Conservation (phyloP, 2,329 filamentous ascomycete species). For the Monosporascus sp. region DNA sequence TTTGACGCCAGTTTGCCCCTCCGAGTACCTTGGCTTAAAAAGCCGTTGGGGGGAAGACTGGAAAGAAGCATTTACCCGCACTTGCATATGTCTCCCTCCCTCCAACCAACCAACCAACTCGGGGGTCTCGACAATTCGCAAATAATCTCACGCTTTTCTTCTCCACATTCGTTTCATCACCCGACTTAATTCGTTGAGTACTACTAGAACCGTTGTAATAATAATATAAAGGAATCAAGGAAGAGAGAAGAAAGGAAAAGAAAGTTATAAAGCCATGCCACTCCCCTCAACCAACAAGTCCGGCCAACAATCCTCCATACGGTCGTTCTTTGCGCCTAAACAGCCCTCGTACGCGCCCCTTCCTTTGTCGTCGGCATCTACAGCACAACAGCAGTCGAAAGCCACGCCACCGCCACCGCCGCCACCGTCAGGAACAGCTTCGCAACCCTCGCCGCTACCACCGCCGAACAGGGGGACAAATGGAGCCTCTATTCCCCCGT, state of each 20-base stretch:
- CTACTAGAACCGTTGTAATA: no score
- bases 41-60: no score
- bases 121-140: no score
- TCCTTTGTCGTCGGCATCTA: slow-evolving; percentile 32
- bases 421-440: slow-evolving; percentile 1
- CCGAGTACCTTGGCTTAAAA: no score
- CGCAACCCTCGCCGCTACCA: slow-evolving; percentile 12
- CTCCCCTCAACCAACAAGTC: slow-evolving; percentile 30
- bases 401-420: slow-evolving; percentile 10
- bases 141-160: no score
- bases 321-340: slow-evolving; percentile 55
- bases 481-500: slow-evolving; percentile 17
- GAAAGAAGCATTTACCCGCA: no score
- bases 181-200: no score
- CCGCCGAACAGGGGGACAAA: slow-evolving; percentile 9
- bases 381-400: slow-evolving; percentile 5
- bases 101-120: no score
- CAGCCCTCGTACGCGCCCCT: slow-evolving; percentile 40
- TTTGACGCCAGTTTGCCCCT: no score
- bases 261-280: slow-evolving; percentile 33
- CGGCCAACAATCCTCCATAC: slow-evolving; percentile 48
- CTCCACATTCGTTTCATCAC: no score
- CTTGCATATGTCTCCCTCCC: no score
- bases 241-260: not conserved
- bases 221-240: not conserved